Conservation (phyloP, 176 grass and related monocot species). For the Aegilops speltoides region DNA sequence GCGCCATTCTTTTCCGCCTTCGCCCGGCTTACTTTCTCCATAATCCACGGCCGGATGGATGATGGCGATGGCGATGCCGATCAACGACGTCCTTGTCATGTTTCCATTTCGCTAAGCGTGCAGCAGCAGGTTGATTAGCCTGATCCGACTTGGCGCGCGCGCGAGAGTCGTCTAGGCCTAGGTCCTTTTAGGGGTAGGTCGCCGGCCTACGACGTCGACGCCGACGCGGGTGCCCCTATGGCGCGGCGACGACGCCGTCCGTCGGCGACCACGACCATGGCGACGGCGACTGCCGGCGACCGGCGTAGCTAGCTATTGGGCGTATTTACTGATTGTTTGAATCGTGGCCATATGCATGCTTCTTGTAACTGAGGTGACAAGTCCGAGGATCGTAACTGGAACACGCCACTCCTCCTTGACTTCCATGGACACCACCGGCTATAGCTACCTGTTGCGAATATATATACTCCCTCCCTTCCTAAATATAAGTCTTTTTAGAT, state of each 20-base stretch:
- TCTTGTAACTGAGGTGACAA: constrained; percentile 12
- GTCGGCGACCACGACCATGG: constrained; percentile 1
- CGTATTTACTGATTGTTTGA: not conserved
- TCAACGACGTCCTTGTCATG: not conserved
- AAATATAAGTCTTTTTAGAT: too few relatives aligned
- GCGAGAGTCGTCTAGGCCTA: constrained; percentile 37
- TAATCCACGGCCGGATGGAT: not conserved
- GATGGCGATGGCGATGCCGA: not conserved
- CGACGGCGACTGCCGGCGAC: constrained; percentile 9
- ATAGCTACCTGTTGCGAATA: not conserved
- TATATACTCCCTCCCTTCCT: too few relatives aligned
- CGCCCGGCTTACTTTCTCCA: not conserved
- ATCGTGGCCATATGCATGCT: constrained; percentile 3
- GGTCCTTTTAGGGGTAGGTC: constrained; percentile 44
- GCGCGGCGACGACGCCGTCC: constrained; percentile 3
- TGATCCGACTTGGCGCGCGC: too few relatives aligned
- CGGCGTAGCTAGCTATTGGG: not conserved
- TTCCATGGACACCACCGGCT: not conserved
- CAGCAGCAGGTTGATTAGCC: not conserved
- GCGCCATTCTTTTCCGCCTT: constrained; percentile 18
- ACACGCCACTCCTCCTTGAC: constrained; percentile 40
- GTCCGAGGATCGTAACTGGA: constrained; percentile 33
- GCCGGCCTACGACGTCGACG: constrained; percentile 17
- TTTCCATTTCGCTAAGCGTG: not conserved
- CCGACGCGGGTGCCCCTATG: not conserved